Evolutionary conservation across 345 rosid genomes (phyloP).

Genomic region (Trapa bicornis): DNA sequence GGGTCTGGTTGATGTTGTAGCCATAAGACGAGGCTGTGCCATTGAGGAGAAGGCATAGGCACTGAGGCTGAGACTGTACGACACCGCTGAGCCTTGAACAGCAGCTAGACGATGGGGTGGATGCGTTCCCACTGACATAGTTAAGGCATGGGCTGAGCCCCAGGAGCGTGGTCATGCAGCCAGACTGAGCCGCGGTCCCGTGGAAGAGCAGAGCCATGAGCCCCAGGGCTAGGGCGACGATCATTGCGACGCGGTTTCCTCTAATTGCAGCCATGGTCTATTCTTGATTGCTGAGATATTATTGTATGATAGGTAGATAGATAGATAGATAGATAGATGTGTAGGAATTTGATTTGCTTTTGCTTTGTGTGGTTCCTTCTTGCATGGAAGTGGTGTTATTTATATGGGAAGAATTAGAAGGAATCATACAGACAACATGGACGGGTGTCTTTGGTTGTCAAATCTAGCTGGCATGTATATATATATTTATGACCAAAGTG

Average conservation of each 20-base stretch:
- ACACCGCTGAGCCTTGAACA: slow-evolving; percentile 36
- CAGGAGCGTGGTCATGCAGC: slow-evolving; percentile 21
- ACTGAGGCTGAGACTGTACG: too few species aligned
- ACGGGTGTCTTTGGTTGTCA: too few species aligned
- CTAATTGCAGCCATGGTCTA: neutral
- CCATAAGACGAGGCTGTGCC: slow-evolving; percentile 10
- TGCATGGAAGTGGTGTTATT: neutral
- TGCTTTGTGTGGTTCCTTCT: too few species aligned
- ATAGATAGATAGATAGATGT: neutral
- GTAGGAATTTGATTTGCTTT: too few species aligned
- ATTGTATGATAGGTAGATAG: neutral
- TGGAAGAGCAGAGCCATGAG: neutral
- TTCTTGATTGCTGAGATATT: too few species aligned
- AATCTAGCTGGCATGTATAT: too few species aligned
- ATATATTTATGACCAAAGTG: too few species aligned
- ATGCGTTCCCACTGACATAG: slow-evolving; percentile 31
- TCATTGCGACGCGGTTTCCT: neutral
- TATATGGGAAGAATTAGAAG: neutral
- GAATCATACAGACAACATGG: too few species aligned
- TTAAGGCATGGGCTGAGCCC: slow-evolving; percentile 28
- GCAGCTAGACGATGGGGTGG: slow-evolving; percentile 37
- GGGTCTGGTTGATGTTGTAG: slow-evolving; percentile 22
- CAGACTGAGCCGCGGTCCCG: slow-evolving; percentile 18
- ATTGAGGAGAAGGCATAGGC: too few species aligned
- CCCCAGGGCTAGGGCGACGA: slow-evolving; percentile 2